Evolutionary conservation across 768 basidiomycete species (phyloP).

Genomic region (Pleurotus ostreatus): DNA sequence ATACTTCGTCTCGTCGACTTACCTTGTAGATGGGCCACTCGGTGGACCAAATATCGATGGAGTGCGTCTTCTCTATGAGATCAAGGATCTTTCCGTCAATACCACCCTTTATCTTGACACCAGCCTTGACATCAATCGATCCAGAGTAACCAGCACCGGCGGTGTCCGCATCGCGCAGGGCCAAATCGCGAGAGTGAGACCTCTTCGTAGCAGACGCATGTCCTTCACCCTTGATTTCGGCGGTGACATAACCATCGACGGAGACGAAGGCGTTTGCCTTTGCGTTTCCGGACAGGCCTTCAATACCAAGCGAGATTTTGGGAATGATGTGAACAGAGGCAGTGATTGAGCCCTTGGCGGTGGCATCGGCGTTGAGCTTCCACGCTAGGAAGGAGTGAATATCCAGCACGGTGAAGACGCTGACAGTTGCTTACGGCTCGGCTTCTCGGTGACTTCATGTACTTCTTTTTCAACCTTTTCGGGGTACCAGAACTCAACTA

Average conservation of each 20-base stretch:
- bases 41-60: background rate
- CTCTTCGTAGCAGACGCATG: background rate
- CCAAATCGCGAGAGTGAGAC: constrained; percentile 2
- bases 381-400: background rate
- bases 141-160: constrained; percentile 1
- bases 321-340: constrained; percentile 1
- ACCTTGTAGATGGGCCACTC: background rate
- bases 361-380: constrained; percentile 5
- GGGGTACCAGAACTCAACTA: constrained; percentile 8
- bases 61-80: background rate
- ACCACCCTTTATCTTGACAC: constrained; percentile 5
- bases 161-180: background rate
- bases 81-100: constrained; percentile 1
- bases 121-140: background rate
- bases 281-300: background rate
- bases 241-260: constrained; percentile 2
- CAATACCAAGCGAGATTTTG: background rate
- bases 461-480: background rate
- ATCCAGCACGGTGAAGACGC: no score
- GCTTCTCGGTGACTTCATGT: background rate
- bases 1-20: background rate
- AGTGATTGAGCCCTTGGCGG: background rate
- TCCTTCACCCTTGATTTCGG: background rate
- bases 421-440: background rate
- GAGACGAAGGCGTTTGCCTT: background rate